Evolutionary conservation across 805 yeast genomes (phyloP).

Genomic region (Candida oleophila): DNA sequence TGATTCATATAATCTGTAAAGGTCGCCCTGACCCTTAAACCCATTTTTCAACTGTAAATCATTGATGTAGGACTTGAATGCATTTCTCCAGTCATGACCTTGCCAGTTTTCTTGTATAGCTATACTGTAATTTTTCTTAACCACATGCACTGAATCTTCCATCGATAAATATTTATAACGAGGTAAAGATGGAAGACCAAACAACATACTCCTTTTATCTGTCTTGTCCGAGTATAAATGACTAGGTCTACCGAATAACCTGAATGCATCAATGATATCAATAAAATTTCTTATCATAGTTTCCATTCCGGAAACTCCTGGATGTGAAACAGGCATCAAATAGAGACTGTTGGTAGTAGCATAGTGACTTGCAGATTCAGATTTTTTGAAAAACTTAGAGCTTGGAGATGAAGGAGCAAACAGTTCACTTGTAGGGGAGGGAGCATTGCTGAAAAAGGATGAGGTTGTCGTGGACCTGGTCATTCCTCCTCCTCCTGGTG

Average conservation of each 20-base stretch:
- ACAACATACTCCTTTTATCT: conserved; percentile 63
- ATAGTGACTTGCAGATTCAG: conserved; percentile 18
- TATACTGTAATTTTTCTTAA: conserved; percentile 15
- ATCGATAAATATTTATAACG: conserved; percentile 54
- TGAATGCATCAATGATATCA: conserved; percentile 69
- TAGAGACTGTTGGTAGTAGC: conserved; percentile 46
- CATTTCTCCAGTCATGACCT: conserved; percentile 25
- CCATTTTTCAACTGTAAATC: conserved; percentile 14
- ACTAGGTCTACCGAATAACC: conserved; percentile 72
- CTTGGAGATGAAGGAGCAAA: conserved; percentile 4
- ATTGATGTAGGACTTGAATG: conserved; percentile 18
- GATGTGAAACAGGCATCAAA: conserved; percentile 70
- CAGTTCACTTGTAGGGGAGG: conserved; percentile 16
- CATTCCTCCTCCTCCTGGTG: conserved; percentile 15
- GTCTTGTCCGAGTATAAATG: conserved; percentile 72
- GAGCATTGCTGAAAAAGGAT: conserved; percentile 30
- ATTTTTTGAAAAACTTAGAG: conserved; percentile 25
- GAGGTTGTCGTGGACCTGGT: conserved; percentile 22
- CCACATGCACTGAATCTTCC: conserved; percentile 22
- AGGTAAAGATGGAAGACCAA: conserved; percentile 76
- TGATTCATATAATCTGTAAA: conserved; percentile 25
- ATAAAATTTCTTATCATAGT: conserved; percentile 69
- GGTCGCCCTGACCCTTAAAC: conserved; percentile 37
- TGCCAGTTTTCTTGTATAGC: conserved; percentile 26
- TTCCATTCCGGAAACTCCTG: conserved; percentile 69